Evolutionary conservation across 2,329 filamentous ascomycete genomes (phyloP).

Genomic region (Trichoderma simmonsii): DNA sequence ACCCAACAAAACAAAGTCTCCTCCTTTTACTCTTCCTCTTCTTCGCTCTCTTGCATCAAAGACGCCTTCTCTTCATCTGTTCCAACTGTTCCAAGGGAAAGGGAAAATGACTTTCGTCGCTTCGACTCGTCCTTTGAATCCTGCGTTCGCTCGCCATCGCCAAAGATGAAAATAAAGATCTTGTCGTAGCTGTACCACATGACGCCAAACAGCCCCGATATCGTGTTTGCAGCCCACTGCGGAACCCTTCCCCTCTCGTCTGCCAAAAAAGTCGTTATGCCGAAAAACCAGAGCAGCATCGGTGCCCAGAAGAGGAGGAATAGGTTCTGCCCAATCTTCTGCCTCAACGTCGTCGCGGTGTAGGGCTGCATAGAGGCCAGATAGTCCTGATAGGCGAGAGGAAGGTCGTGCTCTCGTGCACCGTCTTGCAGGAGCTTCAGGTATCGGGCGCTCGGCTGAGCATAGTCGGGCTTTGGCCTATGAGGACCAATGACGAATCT

Average conservation of each 20-base stretch:
- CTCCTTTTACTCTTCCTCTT: neutral
- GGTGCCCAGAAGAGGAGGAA: conserved; percentile 57
- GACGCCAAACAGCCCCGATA: conserved; percentile 50
- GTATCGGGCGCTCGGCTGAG: conserved; percentile 82
- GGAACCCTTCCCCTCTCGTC: conserved; percentile 68
- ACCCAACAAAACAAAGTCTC: neutral
- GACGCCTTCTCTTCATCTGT: conserved; percentile 14
- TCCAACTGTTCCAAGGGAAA: neutral
- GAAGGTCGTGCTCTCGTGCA: conserved; percentile 75
- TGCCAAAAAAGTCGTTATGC: conserved; percentile 45
- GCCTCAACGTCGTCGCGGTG: conserved; percentile 61
- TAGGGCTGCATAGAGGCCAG: conserved; percentile 69
- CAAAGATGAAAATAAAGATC: conserved; percentile 62
- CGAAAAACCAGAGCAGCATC: conserved; percentile 55
- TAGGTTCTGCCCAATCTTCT: conserved; percentile 62
- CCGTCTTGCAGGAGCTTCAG: conserved; percentile 76
- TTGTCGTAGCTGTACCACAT: conserved; percentile 47
- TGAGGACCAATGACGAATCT: conserved; percentile 45
- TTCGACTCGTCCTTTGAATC: conserved; percentile 29
- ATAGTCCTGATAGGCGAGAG: conserved; percentile 72
- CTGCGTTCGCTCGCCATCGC: conserved; percentile 74
- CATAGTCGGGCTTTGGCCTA: conserved; percentile 67
- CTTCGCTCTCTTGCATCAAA: neutral
- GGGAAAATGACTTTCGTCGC: neutral
- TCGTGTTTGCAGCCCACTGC: conserved; percentile 57